Evolutionary conservation across 2,329 filamentous ascomycete species (phyloP).

Genomic region (Colletotrichum musicola): DNA sequence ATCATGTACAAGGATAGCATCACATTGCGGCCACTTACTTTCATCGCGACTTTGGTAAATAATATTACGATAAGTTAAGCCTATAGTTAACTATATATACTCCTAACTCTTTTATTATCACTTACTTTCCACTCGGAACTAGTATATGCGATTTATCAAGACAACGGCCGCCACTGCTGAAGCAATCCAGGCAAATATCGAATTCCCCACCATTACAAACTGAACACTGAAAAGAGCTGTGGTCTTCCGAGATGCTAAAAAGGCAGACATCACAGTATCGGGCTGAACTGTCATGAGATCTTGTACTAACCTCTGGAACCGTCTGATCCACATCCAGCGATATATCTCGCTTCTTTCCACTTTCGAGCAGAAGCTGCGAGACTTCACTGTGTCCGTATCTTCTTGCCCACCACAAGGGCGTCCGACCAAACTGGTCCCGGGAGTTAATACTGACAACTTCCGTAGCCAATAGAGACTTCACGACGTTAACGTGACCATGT

Average conservation of each 20-base stretch:
- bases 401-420: background rate
- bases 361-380: background rate
- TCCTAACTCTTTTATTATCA: too few species aligned
- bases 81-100: too few species aligned
- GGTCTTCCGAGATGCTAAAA: too few species aligned
- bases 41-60: too few species aligned
- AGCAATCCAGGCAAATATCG: slow-evolving; percentile 2
- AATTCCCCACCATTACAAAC: background rate
- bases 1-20: too few species aligned
- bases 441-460: background rate
- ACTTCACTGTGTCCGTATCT: background rate
- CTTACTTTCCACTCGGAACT: too few species aligned
- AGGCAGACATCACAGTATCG: too few species aligned
- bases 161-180: slow-evolving; percentile 3
- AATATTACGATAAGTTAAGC: too few species aligned
- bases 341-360: background rate
- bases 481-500: background rate
- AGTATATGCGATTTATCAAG: background rate
- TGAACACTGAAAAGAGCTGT: background rate
- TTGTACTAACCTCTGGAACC: too few species aligned
- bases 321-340: background rate
- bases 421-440: background rate
- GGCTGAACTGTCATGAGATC: too few species aligned
- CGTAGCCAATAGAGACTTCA: background rate
- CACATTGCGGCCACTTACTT: too few species aligned